These are phyloP conservation scores for Staphylotrichum longicolle DNA, from an alignment of 495 filamentous ascomycete species.

Conservation along the genomic window DNA sequence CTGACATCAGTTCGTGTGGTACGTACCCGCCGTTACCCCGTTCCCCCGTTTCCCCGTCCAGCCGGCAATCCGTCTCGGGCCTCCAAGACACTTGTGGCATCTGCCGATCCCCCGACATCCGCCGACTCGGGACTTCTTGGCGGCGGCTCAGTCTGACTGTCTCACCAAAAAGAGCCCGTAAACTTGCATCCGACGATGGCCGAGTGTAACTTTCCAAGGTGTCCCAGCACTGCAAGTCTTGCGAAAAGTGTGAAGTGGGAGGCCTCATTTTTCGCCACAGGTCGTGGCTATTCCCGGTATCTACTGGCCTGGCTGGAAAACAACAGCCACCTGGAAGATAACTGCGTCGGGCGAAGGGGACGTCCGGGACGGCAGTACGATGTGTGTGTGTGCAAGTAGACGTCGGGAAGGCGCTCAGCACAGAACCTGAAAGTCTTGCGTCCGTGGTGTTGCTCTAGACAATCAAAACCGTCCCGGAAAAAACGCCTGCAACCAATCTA, in stretches of 20 bases:
- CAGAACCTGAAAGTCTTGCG: neutral
- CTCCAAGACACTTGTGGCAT: neutral
- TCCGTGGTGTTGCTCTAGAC: neutral
- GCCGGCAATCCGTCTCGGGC: conserved; percentile 21
- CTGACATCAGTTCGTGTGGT: conserved; percentile 6
- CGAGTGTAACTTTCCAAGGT: conserved; percentile 5
- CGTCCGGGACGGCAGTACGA: neutral
- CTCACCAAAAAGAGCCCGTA: neutral
- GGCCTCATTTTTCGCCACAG: neutral
- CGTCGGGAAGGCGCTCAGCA: neutral
- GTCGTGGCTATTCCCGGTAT: neutral
- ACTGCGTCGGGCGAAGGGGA: neutral
- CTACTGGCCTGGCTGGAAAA: neutral
- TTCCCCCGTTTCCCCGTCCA: neutral
- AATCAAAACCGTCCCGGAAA: neutral
- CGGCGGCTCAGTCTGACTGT: neutral
- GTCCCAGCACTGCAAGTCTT: neutral
- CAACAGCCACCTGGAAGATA: neutral
- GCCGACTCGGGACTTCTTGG: conserved; percentile 30
- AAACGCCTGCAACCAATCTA: neutral
- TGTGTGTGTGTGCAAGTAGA: too few species aligned
- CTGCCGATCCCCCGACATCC: conserved; percentile 31
- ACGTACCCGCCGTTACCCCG: neutral
- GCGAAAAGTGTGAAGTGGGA: neutral
- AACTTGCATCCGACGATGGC: conserved; percentile 18